phyloP scores from a whole-genome alignment of 108 stramenopile species.

The Skeletonema grethae region DNA sequence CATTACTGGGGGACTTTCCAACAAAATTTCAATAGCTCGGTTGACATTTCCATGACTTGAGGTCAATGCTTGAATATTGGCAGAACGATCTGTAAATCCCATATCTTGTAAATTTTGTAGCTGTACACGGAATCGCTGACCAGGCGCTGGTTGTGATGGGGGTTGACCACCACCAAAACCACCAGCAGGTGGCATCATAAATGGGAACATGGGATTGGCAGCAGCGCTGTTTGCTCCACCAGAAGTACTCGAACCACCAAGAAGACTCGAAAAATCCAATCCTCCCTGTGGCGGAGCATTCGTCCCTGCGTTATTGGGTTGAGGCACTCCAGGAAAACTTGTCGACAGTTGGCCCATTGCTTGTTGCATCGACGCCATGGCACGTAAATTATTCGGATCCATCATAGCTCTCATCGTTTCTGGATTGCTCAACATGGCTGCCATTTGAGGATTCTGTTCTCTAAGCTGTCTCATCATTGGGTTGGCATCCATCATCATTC shows the following conservation, averaged over 20 bases:
- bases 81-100: conserved; percentile 89
- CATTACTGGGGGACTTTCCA: conserved; percentile 53
- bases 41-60: conserved; percentile 84
- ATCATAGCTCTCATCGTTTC: conserved; percentile 63
- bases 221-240: conserved; percentile 14
- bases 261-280: conserved; percentile 68
- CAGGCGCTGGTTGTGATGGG: conserved; percentile 41
- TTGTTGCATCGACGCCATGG: conserved; percentile 79
- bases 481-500: conserved; percentile 53
- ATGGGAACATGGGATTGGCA: conserved; percentile 27
- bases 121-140: conserved; percentile 74
- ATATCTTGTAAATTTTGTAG: conserved; percentile 77
- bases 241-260: conserved; percentile 11
- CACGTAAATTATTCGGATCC: conserved; percentile 71
- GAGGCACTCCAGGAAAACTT: conserved; percentile 24
- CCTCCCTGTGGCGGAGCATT: conserved; percentile 37
- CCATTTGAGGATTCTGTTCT: conserved; percentile 55
- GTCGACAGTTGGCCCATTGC: conserved; percentile 48
- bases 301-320: not conserved
- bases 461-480: conserved; percentile 54
- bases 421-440: conserved; percentile 49
- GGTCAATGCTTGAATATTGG: conserved; percentile 69
- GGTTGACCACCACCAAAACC: conserved; percentile 3
- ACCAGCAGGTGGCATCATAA: conserved; percentile 19
- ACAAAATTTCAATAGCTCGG: conserved; percentile 79